Evolutionary conservation across 2,329 filamentous ascomycete species (phyloP).

Genomic region (Fusarium sp.): DNA sequence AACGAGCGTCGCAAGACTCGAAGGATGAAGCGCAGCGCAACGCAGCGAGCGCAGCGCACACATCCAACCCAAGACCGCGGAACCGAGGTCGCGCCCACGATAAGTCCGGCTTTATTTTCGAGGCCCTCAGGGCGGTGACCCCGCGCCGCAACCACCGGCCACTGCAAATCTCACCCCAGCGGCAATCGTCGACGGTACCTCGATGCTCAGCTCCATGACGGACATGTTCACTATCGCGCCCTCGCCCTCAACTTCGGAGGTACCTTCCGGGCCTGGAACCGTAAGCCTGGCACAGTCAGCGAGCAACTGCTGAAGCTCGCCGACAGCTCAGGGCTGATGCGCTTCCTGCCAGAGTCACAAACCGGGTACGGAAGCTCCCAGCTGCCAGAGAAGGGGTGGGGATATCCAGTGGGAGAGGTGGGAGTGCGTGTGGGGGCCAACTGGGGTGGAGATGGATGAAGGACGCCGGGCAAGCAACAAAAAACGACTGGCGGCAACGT

Average conservation of each 20-base stretch:
- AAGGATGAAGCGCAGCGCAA: slow-evolving; percentile 9
- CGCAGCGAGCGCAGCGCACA: not conserved
- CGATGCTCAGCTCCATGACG: not conserved
- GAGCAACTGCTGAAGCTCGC: not conserved
- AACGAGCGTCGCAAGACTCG: slow-evolving; percentile 8
- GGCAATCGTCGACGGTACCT: slow-evolving; percentile 15
- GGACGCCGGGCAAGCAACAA: not conserved
- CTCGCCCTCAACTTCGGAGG: not conserved
- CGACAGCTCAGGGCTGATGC: not conserved
- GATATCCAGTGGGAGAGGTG: slow-evolving; percentile 21
- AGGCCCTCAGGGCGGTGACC: slow-evolving; percentile 46
- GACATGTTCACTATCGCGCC: not conserved
- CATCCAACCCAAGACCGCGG: slow-evolving; percentile 23
- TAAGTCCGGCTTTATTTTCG: slow-evolving; percentile 46
- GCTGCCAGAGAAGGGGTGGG: slow-evolving; percentile 17
- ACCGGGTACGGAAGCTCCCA: slow-evolving; percentile 13
- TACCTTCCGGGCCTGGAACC: not conserved
- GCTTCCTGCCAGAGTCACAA: not conserved
- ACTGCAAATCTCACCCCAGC: slow-evolving; percentile 16
- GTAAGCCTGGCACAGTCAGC: not conserved
- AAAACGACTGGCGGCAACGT: slow-evolving; percentile 1
- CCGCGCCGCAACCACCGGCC: slow-evolving; percentile 40
- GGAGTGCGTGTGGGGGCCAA: slow-evolving; percentile 21
- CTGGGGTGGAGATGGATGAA: not conserved
- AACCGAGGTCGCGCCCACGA: slow-evolving; percentile 33